Evolutionary conservation across 176 grass and related monocot genomes (phyloP), one percentile per base, ranked within the genome.

Genomic region (Bromus sterilis): DNA sequence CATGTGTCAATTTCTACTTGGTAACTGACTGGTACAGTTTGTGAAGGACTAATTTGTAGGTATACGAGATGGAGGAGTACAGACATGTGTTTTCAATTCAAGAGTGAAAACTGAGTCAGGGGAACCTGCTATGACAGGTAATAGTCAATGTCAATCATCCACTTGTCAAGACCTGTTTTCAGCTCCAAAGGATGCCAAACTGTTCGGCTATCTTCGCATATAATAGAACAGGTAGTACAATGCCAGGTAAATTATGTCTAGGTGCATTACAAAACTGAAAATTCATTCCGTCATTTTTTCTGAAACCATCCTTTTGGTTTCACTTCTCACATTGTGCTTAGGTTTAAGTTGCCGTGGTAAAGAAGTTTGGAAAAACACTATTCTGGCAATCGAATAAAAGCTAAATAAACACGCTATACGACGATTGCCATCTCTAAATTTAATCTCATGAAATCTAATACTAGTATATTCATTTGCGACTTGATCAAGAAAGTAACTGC

Each of bases 131-230:
- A 77, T 81, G 83, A 83, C 76, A 91, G 81, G 82, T 87, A 98
- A 84, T 87, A 84, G 36, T 94, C 88, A 11, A 84, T 93, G 66
- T 94, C 90, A 86, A 93, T 93, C 75, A 91, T 76, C 76, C 84
- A 89, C 13, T 84, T 85, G 57, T 77, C 63, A 56, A 63, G 41
- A 4, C 82, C 82, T 65, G 57, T 81, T 91, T 91, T 84, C 34
- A 78, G 48, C 43, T 93, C 75, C 11, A 79, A 68, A 74, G 79
- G 86, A 84, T 91, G 78, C 49, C 86, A 86, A 70, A 40, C 68
- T 75, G 83, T 89, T 85, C 77, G 67, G 86, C 78, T 83, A 86
- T 88, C 76, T 75, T 80, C 73, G 65, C 64, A 66, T 67, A 40
- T 74, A 16, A 56, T 58, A 57, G 70, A 77, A 78, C 71, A 86